Base-by-base conservation (phyloP, 2,329 filamentous ascomycete species). In the Aspergillus tamarii region DNA sequence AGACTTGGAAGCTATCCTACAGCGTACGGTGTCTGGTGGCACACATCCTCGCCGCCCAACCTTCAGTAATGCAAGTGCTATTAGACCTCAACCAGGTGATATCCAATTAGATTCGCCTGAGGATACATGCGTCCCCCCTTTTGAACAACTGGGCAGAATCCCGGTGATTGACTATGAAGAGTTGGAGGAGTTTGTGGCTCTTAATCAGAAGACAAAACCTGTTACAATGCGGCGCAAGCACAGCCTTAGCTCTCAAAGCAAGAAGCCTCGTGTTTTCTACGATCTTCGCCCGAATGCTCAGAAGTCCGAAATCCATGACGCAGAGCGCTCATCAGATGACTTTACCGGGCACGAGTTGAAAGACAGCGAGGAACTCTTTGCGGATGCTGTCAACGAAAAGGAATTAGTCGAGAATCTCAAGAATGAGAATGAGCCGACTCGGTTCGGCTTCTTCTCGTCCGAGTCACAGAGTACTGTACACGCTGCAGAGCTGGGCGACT, bases 391-490 rank as follows among this genome's bases (percentile, higher is more conserved):
- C 36, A 69, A 77, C 61, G 77, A 77, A 62, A 78, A 78, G 66
- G 71, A 73, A 45, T 63, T 73, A 26, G 67, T 76, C 4, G 71
- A 77, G 16, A 71, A 70, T 5, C 72, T 77, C 5, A 77, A 76
- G 46, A 79, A 85, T 70, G 77, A 79, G 43, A 76, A 84, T 54
- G 89, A 92, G 63, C 85, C 87, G 36, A 95, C 94, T 74, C 88
- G 94, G 5, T 98, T 96, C 82, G 95, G 94, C 67, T 97, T 98
- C 81, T 99, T 99, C 79, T 97, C 94, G 0, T 97, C 95, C 0
- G 92, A 95, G 60, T 91, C 93, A 79, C 94, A 97, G 74, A 94
- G 93, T 57, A 97, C 94, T 1, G 93, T 98, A 65, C 94, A 97
- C 74, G 93, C 94, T 19, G 87, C 91, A 1, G 93, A 96, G 70